Percentiles rank a stretch among this genome's conserved stretches.
Conservation (phyloP, 306 rosid species). For the Dryas alaskensis region DNA sequence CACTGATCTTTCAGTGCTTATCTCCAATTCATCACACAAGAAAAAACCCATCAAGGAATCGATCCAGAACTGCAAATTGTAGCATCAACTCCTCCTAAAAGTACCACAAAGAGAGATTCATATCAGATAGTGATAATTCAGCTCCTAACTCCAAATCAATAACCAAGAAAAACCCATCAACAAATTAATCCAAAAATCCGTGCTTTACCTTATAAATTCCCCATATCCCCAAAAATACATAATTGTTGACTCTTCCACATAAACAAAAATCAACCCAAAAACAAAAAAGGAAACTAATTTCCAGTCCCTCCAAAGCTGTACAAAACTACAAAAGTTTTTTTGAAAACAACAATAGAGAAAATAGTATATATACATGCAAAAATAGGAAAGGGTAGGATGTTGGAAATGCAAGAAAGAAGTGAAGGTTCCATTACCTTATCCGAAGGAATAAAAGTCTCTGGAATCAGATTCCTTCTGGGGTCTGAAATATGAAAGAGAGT, state of each 20-base stretch:
- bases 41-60: constrained; percentile 30
- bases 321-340: not conserved
- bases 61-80: constrained; percentile 36
- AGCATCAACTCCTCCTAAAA: constrained; percentile 35
- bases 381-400: constrained; percentile 5
- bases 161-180: constrained; percentile 24
- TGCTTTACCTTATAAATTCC: constrained; percentile 1
- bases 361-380: not conserved
- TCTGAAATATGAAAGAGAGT: constrained; percentile 24
- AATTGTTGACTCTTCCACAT: constrained; percentile 14
- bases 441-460: constrained; percentile 30
- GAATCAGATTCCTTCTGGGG: constrained; percentile 36
- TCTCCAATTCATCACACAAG: constrained; percentile 12
- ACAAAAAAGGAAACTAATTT: not conserved
- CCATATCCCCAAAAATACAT: constrained; percentile 16
- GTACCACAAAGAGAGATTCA: constrained; percentile 27
- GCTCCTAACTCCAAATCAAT: constrained; percentile 26
- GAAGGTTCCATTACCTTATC: constrained; percentile 52
- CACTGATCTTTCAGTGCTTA: constrained; percentile 16
- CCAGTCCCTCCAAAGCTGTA: constrained; percentile 18
- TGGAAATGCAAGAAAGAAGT: constrained; percentile 18
- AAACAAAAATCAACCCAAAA: constrained; percentile 27
- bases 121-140: constrained; percentile 22
- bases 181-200: constrained; percentile 14
- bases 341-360: not conserved